A percentile compares a stretch with the other conserved stretches of the same genome.
phyloP scores from a whole-genome alignment of 2,329 filamentous ascomycete genomes.

The Diaporthe australafricana region DNA sequence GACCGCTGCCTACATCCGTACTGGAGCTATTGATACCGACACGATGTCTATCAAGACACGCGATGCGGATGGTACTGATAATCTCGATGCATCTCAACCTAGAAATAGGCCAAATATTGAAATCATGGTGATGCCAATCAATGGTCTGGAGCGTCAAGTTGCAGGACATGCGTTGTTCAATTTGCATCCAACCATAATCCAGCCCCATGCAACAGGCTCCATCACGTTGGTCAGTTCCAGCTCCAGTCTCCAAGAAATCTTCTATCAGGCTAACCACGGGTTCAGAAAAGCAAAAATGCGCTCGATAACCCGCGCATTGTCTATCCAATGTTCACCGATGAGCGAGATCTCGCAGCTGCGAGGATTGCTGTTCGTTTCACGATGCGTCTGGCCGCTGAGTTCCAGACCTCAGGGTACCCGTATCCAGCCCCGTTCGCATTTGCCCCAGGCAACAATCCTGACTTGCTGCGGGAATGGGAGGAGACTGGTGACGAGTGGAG shows the following conservation, averaged over 20 bases:
- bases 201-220: constrained; percentile 42
- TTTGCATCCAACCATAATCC: constrained; percentile 45
- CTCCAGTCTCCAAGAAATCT: not conserved
- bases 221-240: constrained; percentile 46
- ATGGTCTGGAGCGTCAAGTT: constrained; percentile 44
- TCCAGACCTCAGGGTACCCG: constrained; percentile 44
- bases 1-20: constrained; percentile 41
- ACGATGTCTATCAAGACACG: constrained; percentile 42
- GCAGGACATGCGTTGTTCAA: constrained; percentile 40
- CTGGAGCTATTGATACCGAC: constrained; percentile 42
- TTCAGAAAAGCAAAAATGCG: not conserved
- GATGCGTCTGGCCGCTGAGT: constrained; percentile 46
- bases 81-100: constrained; percentile 38
- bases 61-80: constrained; percentile 30
- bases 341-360: constrained; percentile 43
- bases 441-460: constrained; percentile 42
- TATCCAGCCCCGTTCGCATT: constrained; percentile 41
- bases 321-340: constrained; percentile 47
- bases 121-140: constrained; percentile 53
- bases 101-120: constrained; percentile 47
- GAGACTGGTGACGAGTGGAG: not conserved
- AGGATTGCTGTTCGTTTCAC: constrained; percentile 46
- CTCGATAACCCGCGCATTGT: constrained; percentile 45
- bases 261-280: too few species aligned
- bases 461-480: constrained; percentile 17